Conservation (phyloP, 495 filamentous ascomycete genomes). For the Penicillium fimorum region DNA sequence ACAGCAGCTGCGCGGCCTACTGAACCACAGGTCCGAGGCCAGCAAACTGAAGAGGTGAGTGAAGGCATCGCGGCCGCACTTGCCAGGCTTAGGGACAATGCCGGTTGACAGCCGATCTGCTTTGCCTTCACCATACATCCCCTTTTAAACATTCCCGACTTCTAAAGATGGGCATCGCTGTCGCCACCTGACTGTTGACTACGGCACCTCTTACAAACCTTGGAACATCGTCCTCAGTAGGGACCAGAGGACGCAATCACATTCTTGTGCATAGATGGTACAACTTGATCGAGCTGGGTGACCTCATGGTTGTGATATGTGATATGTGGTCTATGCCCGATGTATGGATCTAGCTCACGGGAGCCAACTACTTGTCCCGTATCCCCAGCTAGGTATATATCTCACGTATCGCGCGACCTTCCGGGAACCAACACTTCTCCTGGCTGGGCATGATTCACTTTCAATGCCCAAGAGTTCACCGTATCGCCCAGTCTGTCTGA, state of each 20-base stretch:
- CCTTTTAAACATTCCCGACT: background rate
- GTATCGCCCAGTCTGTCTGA: no score
- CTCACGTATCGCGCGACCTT: background rate
- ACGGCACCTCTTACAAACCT: background rate
- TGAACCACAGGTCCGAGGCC: background rate
- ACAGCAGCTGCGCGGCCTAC: conserved; percentile 6
- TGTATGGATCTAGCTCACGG: background rate
- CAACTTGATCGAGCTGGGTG: background rate
- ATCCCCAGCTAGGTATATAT: background rate
- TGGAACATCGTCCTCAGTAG: background rate
- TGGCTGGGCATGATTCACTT: background rate
- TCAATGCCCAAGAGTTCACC: background rate
- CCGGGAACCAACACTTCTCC: background rate
- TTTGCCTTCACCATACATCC: background rate
- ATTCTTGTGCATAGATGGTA: background rate
- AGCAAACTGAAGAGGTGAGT: conserved; percentile 21
- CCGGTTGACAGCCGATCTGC: conserved; percentile 28
- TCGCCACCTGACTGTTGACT: background rate
- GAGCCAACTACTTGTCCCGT: background rate
- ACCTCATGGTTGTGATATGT: background rate
- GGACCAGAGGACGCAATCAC: background rate
- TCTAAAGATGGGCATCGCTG: no score
- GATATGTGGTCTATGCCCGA: background rate
- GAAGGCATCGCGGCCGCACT: conserved; percentile 30
- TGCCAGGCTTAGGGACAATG: conserved; percentile 34